Conservation (phyloP, 2,329 filamentous ascomycete species). For the Phyllosticta citriasiana region DNA sequence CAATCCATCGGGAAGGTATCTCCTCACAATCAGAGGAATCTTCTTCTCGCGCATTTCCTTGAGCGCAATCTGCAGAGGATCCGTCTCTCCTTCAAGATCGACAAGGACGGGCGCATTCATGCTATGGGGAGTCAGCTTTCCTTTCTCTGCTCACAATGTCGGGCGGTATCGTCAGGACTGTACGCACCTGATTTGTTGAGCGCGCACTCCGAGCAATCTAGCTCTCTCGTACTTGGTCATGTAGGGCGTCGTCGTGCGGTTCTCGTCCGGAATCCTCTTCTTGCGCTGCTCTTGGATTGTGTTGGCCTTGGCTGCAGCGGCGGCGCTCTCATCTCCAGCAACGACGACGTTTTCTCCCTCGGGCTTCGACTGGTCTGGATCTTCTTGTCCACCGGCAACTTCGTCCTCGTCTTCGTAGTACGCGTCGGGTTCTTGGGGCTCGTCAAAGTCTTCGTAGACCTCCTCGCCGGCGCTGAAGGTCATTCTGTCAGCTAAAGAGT, state of each 20-base stretch:
- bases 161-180: neutral
- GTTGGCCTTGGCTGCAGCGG: slow-evolving; percentile 35
- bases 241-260: slow-evolving; percentile 89
- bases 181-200: slow-evolving; percentile 83
- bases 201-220: slow-evolving; percentile 83
- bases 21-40: slow-evolving; percentile 87
- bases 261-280: slow-evolving; percentile 83
- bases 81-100: slow-evolving; percentile 93
- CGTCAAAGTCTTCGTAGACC: slow-evolving; percentile 19
- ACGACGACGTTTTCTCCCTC: slow-evolving; percentile 30
- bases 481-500: neutral
- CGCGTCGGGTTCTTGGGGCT: slow-evolving; percentile 55
- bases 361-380: slow-evolving; percentile 18
- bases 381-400: slow-evolving; percentile 27
- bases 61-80: slow-evolving; percentile 92
- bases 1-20: slow-evolving; percentile 95
- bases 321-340: slow-evolving; percentile 41
- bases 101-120: slow-evolving; percentile 97
- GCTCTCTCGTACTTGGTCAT: slow-evolving; percentile 99
- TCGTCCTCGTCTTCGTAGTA: slow-evolving; percentile 57
- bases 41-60: slow-evolving; percentile 98
- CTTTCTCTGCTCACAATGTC: neutral
- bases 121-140: slow-evolving; percentile 37
- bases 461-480: slow-evolving; percentile 1
- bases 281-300: slow-evolving; percentile 50